phyloP scores from a whole-genome alignment of 2,329 filamentous ascomycete genomes.

The Colletotrichum sp. region DNA sequence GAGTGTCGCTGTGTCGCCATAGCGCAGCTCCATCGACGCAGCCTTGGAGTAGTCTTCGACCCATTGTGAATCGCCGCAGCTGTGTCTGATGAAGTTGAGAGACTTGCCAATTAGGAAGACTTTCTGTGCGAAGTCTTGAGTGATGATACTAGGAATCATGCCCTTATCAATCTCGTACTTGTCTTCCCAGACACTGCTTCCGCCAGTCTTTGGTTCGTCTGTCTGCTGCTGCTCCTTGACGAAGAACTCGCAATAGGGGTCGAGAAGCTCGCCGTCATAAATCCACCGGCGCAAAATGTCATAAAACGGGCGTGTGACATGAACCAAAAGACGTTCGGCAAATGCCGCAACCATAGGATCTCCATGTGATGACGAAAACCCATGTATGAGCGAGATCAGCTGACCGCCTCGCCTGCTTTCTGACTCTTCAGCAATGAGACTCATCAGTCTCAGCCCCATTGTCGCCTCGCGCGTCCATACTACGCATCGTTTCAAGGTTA shows the following conservation, averaged over 20 bases:
- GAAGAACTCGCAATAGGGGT: slow-evolving; percentile 95
- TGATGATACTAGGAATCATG: slow-evolving; percentile 94
- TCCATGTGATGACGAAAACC: slow-evolving; percentile 90
- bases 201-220: slow-evolving; percentile 39
- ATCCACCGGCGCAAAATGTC: slow-evolving; percentile 97
- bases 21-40: slow-evolving; percentile 88
- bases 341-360: slow-evolving; percentile 94
- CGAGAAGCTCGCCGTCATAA: slow-evolving; percentile 96
- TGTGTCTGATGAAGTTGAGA: slow-evolving; percentile 96
- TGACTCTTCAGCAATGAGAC: slow-evolving; percentile 90
- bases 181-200: slow-evolving; percentile 93
- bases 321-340: slow-evolving; percentile 84
- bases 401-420: slow-evolving; percentile 85
- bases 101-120: slow-evolving; percentile 98
- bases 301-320: slow-evolving; percentile 94
- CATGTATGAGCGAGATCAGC: slow-evolving; percentile 91
- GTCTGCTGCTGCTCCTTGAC: slow-evolving; percentile 79
- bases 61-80: slow-evolving; percentile 92
- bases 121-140: slow-evolving; percentile 91
- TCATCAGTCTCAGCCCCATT: slow-evolving; percentile 93
- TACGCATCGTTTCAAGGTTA: slow-evolving; percentile 93
- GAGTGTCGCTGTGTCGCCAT: slow-evolving; percentile 90
- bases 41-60: slow-evolving; percentile 94
- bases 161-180: slow-evolving; percentile 87
- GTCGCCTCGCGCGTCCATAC: slow-evolving; percentile 98